phyloP scores from a whole-genome alignment of 257 asterid genomes.

The Rauvolfia tetraphylla region DNA sequence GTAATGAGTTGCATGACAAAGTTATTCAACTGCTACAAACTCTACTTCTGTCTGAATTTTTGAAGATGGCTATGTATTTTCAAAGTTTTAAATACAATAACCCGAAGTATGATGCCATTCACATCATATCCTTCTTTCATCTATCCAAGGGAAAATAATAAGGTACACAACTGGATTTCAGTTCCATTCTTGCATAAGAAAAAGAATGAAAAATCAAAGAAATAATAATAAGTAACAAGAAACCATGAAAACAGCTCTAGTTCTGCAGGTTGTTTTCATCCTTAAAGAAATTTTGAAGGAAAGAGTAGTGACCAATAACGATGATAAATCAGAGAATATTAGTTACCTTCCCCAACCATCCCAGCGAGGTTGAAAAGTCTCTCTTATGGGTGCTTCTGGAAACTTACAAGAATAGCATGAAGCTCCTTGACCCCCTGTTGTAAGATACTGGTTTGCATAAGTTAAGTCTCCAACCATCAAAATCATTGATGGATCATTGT shows the following conservation, averaged over 20 bases:
- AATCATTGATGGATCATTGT: slow-evolving; percentile 59
- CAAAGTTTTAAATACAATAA: neutral
- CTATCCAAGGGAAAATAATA: neutral
- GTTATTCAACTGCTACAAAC: neutral
- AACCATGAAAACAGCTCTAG: neutral
- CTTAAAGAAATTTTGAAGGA: neutral
- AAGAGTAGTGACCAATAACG: neutral
- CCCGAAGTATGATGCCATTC: neutral
- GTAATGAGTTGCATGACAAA: neutral
- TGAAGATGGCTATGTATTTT: neutral
- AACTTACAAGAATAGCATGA: slow-evolving; percentile 65
- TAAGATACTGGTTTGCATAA: slow-evolving; percentile 77
- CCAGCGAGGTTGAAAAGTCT: slow-evolving; percentile 87
- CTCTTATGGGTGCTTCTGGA: slow-evolving; percentile 76
- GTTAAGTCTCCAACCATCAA: slow-evolving; percentile 72
- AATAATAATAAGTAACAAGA: neutral
- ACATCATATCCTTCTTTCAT: neutral
- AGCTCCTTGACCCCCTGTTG: slow-evolving; percentile 76
- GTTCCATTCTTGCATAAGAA: neutral
- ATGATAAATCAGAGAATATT: neutral
- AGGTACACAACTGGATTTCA: neutral
- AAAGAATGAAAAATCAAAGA: neutral
- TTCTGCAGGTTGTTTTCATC: neutral
- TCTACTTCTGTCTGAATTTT: neutral
- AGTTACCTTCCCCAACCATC: slow-evolving; percentile 89